Base-by-base conservation (phyloP, 495 filamentous ascomycete species). In the Penicillium ochrochloron region DNA sequence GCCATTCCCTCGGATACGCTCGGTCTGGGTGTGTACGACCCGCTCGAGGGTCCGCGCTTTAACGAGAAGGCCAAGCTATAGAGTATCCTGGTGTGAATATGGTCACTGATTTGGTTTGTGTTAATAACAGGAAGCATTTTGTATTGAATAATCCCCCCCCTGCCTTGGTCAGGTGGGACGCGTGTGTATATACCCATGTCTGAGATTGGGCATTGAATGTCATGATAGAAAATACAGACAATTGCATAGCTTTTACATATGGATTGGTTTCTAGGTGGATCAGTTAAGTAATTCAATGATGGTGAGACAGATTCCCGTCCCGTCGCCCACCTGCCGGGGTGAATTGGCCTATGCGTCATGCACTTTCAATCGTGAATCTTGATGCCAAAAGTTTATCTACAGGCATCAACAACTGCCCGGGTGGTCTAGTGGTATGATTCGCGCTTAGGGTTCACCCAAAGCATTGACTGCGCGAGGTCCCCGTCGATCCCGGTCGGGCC, bases 1-100 rank as follows among this genome's bases (percentile, higher is more conserved):
- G 75, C 74, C 15, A 86, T 88, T 27, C 88, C 93, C n/a, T 66
- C 69, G 15, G 92, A 97, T 80, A 89, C 83, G 39, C 78, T 97
- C 51, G 85, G 82, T 15, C 59, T 87, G 46, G 72, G 77, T 46
- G 82, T 86, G 2, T 92, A 91, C 68, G 89, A 91, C 77, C 86
- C 89, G 19, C 77, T 92, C 25, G 75, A 84, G 61, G 83, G 78
- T 14, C 89, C 89, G 42, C 73, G 80, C 39, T 85, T 84, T 65
- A 82, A 74, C 48, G 84, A 86, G 76, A 89, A 87, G 79, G 70
- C 85, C 21, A 89, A 86, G 74, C 68, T 88, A 53, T 83, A 76
- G 61, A 42, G 31, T 21, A 21, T 55, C 25, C 4, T 35, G 50
- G 14, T 9, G 33, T 27, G 12, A 8, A 8, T 17, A 9, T 53